A percentile compares a stretch with the other conserved stretches of the same genome.
Conservation (phyloP, 495 filamentous ascomycete genomes). For the Choiromyces venosus region DNA sequence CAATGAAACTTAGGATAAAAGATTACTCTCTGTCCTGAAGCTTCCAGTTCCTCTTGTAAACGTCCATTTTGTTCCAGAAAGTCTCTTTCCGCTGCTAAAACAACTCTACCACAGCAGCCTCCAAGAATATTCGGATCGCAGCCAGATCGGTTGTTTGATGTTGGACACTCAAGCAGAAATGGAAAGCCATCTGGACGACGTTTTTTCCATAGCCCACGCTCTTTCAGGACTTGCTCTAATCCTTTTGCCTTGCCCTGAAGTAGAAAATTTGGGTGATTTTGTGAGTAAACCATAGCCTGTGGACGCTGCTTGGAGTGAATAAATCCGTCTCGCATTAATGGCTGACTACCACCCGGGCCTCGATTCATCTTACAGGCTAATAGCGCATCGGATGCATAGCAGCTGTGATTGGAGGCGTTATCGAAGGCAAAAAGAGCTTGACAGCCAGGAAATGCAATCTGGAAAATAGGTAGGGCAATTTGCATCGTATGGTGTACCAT, state of each 20-base stretch:
- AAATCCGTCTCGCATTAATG: neutral
- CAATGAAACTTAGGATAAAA: slow-evolving; percentile 4
- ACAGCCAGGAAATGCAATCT: neutral
- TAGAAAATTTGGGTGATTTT: too few species aligned
- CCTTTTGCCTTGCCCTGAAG: neutral
- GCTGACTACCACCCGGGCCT: neutral
- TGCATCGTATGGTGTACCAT: neutral
- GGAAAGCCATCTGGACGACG: neutral
- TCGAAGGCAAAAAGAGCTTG: slow-evolving; percentile 13
- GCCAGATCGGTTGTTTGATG: too few species aligned
- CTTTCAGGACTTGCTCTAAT: neutral
- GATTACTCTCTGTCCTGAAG: neutral
- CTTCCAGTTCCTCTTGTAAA: neutral
- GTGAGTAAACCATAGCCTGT: too few species aligned
- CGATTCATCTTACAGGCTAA: slow-evolving; percentile 9
- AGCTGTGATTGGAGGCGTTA: slow-evolving; percentile 6
- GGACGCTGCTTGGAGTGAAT: too few species aligned
- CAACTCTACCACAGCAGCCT: too few species aligned
- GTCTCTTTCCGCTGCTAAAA: neutral
- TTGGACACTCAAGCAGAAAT: neutral
- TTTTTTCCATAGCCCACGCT: slow-evolving; percentile 10
- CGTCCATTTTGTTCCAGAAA: neutral
- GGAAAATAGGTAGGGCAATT: slow-evolving; percentile 11
- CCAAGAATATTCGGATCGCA: too few species aligned
- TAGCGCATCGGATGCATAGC: slow-evolving; percentile 8